Percentiles rank a stretch among this genome's conserved stretches.
phyloP scores from a whole-genome alignment of 2,329 filamentous ascomycete species.

The Fusarium nanum region DNA sequence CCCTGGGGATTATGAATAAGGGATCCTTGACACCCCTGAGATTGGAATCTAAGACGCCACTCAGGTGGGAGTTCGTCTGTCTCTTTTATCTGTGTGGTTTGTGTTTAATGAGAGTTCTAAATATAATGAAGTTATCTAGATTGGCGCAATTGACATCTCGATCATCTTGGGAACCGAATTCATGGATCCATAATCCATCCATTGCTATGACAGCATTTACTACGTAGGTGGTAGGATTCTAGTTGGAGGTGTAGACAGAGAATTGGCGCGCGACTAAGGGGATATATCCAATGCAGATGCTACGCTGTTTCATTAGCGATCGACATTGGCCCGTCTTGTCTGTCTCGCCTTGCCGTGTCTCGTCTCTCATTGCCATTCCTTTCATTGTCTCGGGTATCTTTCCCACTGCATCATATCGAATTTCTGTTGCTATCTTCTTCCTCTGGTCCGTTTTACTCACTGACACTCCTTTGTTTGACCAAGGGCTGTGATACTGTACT shows the following conservation, averaged over 20 bases:
- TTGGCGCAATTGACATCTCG: background rate
- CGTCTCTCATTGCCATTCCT: background rate
- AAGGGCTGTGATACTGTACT: background rate
- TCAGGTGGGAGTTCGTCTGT: conserved; percentile 8
- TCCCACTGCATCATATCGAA: background rate
- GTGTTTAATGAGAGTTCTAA: background rate
- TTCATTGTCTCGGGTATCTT: conserved; percentile 17
- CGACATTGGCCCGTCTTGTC: conserved; percentile 16
- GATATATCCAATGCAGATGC: conserved; percentile 4
- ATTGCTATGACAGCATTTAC: background rate
- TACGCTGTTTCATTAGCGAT: conserved; percentile 33
- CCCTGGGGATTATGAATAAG: background rate
- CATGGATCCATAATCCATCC: conserved; percentile 16
- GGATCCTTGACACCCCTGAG: conserved; percentile 22
- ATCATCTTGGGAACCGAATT: conserved; percentile 8
- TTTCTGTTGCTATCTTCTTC: background rate
- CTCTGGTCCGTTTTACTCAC: background rate
- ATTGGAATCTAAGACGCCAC: conserved; percentile 3
- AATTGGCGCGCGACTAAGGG: conserved; percentile 17
- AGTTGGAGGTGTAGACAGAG: background rate
- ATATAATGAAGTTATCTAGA: background rate
- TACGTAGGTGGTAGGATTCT: too few species aligned
- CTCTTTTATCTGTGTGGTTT: background rate
- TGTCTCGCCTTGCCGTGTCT: conserved; percentile 3
- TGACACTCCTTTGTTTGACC: conserved; percentile 2